These are phyloP conservation scores for Medicago arabica DNA, from an alignment of 306 rosid species.

Conservation along the genomic window DNA sequence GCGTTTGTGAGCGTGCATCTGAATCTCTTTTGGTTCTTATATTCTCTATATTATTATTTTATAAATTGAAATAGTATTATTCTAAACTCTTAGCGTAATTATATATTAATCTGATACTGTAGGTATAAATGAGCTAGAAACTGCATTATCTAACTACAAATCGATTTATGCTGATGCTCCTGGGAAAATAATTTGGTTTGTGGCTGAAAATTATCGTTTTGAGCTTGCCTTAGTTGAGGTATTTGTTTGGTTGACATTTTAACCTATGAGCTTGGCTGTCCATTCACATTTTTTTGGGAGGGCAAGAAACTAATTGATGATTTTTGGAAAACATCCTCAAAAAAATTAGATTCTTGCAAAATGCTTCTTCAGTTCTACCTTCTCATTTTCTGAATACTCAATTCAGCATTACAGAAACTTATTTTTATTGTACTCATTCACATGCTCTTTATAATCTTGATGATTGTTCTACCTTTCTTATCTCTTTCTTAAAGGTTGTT, in stretches of 20 bases:
- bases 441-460: too few relatives aligned
- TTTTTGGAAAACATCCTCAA: conserved; percentile 54
- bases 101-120: conserved; percentile 46
- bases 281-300: conserved; percentile 52
- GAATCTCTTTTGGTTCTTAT: too few relatives aligned
- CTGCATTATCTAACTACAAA: too few relatives aligned
- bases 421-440: too few relatives aligned
- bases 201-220: conserved; percentile 95
- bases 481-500: too few relatives aligned
- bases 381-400: conserved; percentile 8
- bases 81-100: conserved; percentile 30
- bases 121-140: too few relatives aligned
- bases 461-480: too few relatives aligned
- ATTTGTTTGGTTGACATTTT: conserved; percentile 40
- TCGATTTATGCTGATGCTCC: conserved; percentile 56
- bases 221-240: conserved; percentile 94
- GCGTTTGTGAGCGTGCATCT: too few relatives aligned
- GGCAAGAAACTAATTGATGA: conserved; percentile 70
- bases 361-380: conserved; percentile 29
- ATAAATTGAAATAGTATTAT: too few relatives aligned
- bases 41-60: too few relatives aligned
- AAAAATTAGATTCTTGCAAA: conserved; percentile 50
- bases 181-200: conserved; percentile 76
- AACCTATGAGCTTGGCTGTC: conserved; percentile 36
- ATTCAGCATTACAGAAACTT: too few relatives aligned